phyloP scores from a whole-genome alignment of 139 green algal genomes.

The Yamagishiella unicocca region DNA sequence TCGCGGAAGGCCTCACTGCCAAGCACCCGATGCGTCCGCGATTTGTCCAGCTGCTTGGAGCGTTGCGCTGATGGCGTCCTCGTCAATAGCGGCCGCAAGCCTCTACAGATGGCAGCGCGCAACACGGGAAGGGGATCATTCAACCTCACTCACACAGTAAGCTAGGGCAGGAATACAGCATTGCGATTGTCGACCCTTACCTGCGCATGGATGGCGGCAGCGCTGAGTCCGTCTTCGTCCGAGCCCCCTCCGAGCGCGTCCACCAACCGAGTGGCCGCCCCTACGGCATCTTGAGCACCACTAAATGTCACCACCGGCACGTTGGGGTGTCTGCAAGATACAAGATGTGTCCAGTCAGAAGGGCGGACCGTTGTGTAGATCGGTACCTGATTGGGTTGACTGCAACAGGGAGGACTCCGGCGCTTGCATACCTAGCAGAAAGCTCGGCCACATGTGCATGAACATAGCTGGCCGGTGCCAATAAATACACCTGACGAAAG shows the following conservation, averaged over 20 bases:
- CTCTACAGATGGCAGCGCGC: neutral
- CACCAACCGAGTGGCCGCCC: neutral
- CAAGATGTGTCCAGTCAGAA: no score
- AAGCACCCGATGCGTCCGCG: no score
- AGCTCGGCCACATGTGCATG: neutral
- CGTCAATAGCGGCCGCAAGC: neutral
- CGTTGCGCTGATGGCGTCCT: neutral
- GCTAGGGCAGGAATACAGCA: neutral
- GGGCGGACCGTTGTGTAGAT: no score
- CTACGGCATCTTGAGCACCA: neutral
- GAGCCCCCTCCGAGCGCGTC: neutral
- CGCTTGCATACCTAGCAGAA: neutral
- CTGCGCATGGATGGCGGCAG: neutral
- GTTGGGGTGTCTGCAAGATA: neutral
- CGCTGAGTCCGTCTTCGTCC: neutral
- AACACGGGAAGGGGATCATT: neutral
- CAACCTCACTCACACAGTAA: neutral
- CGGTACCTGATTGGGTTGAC: no score
- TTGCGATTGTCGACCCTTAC: neutral
- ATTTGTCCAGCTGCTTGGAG: neutral
- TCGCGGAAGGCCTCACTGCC: no score
- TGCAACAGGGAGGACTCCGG: no score
- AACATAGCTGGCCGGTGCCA: slow-evolving; percentile 1
- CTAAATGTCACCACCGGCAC: neutral
- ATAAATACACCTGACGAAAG: neutral